phyloP scores from a whole-genome alignment of 2,329 filamentous ascomycete genomes.

The Zalaria obscura region DNA sequence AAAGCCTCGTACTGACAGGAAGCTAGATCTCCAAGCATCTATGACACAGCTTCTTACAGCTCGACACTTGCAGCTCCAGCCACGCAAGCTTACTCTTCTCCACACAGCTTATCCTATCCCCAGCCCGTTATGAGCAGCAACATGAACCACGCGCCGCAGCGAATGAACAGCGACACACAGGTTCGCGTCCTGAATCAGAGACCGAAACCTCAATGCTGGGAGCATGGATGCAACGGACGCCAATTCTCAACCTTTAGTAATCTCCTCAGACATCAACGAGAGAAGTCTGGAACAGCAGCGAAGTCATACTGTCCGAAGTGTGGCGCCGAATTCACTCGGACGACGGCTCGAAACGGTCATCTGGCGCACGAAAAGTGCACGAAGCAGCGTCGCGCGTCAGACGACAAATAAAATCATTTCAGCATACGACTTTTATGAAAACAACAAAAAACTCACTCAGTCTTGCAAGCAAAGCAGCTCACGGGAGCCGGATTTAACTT shows the following conservation, averaged over 20 bases:
- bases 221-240: constrained; percentile 89
- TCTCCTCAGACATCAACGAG: constrained; percentile 76
- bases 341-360: constrained; percentile 78
- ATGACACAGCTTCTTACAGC: constrained; percentile 1
- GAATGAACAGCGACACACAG: constrained; percentile 11
- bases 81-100: background rate
- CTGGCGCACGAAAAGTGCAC: constrained; percentile 72
- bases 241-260: constrained; percentile 97
- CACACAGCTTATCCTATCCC: constrained; percentile 5
- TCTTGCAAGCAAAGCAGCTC: background rate
- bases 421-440: background rate
- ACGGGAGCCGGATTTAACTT: background rate
- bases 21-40: constrained; percentile 3
- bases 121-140: constrained; percentile 4
- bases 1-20: constrained; percentile 1
- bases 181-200: constrained; percentile 21
- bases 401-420: constrained; percentile 11
- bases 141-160: background rate
- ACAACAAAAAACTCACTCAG: background rate
- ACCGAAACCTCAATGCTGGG: constrained; percentile 94
- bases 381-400: constrained; percentile 49
- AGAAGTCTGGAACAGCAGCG: constrained; percentile 80
- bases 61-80: constrained; percentile 1
- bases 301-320: constrained; percentile 87
- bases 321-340: constrained; percentile 84